Evolutionary conservation across 2,329 filamentous ascomycete genomes (phyloP).

Genomic region (Dothiorella sarmentorum): DNA sequence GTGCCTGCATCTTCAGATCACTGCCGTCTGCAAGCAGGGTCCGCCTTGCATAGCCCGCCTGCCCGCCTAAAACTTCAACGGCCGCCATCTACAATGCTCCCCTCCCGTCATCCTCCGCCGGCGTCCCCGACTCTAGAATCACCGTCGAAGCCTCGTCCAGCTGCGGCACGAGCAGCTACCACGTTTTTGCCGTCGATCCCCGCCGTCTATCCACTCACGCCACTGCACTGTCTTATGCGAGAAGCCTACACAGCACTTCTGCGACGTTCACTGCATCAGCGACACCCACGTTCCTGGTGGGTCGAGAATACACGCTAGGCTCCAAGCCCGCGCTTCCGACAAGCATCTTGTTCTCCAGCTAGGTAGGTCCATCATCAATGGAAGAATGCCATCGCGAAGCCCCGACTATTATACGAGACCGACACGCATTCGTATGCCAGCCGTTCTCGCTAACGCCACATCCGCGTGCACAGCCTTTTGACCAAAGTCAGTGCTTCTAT

Average conservation of each 20-base stretch:
- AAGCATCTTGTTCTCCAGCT: slow-evolving; percentile 2
- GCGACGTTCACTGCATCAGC: slow-evolving; percentile 7
- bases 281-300: neutral
- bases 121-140: slow-evolving; percentile 6
- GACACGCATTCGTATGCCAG: neutral
- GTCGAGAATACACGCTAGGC: neutral
- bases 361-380: too few species aligned
- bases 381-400: too few species aligned
- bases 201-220: neutral
- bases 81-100: neutral
- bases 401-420: neutral
- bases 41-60: too few species aligned
- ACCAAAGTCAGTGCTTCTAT: neutral
- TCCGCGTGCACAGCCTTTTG: too few species aligned
- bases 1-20: neutral
- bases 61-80: slow-evolving; percentile 5
- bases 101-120: neutral
- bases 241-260: neutral
- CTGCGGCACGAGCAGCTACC: neutral
- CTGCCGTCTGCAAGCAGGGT: neutral
- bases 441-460: too few species aligned
- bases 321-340: neutral
- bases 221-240: neutral
- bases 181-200: slow-evolving; percentile 6
- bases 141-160: neutral